Evolutionary conservation across 129 eudicot species (phyloP).

Genomic region (sunflower (Helianthus annuus)): HanXRQr2.0-SUNRISE NC_035449.2:19842881-19843380

Average conservation of each 20-base stretch:
- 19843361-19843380: constrained; percentile 98
- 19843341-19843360: constrained; percentile 94
- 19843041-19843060: neutral
- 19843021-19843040: neutral
- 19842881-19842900: too few species aligned
- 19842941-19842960: neutral
- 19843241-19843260: constrained; percentile 1
- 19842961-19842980: neutral
- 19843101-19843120: neutral
- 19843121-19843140: neutral
- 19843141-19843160: neutral
- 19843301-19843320: constrained; percentile 79
- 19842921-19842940: too few species aligned
- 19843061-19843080: neutral
- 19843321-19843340: constrained; percentile 91
- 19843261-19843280: constrained; percentile 7
- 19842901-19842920: too few species aligned
- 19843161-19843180: neutral
- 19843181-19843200: neutral
- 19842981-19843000: neutral
- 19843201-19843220: neutral
- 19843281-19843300: constrained; percentile 67
- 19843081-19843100: neutral
- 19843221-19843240: neutral
- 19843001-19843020: neutral